A percentile compares a stretch with the other conserved stretches of the same genome.
These are phyloP conservation scores for Medicago arabica DNA, from an alignment of 306 rosid genomes.

Conservation along the genomic window DNA sequence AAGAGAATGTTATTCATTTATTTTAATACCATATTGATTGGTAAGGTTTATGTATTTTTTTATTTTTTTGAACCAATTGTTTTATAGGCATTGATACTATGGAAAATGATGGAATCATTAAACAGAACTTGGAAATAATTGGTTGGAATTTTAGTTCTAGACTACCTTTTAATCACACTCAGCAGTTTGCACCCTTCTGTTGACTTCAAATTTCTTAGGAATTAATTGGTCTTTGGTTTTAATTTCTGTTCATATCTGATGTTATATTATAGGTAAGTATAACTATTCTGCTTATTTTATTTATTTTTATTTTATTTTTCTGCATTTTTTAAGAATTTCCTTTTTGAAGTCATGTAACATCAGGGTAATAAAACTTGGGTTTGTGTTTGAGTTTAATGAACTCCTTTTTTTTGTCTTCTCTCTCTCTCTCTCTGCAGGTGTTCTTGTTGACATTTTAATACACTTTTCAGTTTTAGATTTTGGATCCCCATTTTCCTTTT, in stretches of 20 bases:
- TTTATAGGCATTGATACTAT: constrained; percentile 29
- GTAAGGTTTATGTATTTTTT: constrained; percentile 12
- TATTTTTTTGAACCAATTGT: constrained; percentile 17
- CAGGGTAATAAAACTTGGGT: constrained; percentile 20
- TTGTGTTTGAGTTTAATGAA: constrained; percentile 33
- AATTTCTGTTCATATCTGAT: constrained; percentile 35
- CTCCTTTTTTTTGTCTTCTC: background rate
- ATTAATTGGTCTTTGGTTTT: constrained; percentile 24
- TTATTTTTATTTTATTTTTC: background rate
- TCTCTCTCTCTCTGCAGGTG: constrained; percentile 24
- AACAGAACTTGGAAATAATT: constrained; percentile 40
- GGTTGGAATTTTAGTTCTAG: constrained; percentile 40
- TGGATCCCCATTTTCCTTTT: constrained; percentile 23
- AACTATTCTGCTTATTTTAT: constrained; percentile 26
- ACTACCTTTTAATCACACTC: constrained; percentile 44
- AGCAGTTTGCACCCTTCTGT: constrained; percentile 34
- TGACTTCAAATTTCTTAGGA: constrained; percentile 38
- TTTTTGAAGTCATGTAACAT: constrained; percentile 34
- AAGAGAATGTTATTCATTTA: constrained; percentile 45
- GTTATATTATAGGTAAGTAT: constrained; percentile 15
- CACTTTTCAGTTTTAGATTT: constrained; percentile 9
- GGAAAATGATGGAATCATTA: constrained; percentile 44
- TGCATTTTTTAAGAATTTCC: constrained; percentile 32
- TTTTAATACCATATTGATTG: constrained; percentile 40
- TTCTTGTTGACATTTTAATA: constrained; percentile 26